Evolutionary conservation across 2,329 filamentous ascomycete genomes (phyloP).

Genomic region (Cercospora zeina): DNA sequence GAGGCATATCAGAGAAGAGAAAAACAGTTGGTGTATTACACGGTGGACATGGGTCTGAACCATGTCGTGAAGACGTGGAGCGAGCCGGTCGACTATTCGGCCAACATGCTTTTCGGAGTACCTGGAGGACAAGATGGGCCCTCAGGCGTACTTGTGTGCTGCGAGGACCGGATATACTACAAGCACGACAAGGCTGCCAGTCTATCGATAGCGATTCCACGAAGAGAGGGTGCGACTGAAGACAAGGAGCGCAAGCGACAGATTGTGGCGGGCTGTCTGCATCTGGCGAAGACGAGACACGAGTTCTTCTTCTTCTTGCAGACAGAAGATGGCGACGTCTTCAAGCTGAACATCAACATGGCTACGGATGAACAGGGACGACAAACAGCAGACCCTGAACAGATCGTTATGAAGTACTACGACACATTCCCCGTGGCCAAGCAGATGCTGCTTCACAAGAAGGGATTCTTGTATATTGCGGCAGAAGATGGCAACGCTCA

Average conservation of each 20-base stretch:
- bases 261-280: conserved; percentile 91
- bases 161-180: conserved; percentile 92
- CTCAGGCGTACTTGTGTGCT: conserved; percentile 91
- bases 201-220: conserved; percentile 84
- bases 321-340: conserved; percentile 95
- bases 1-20: conserved; percentile 78
- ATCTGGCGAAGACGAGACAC: conserved; percentile 76
- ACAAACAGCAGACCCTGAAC: conserved; percentile 75
- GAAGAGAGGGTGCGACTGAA: conserved; percentile 82
- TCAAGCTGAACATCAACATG: conserved; percentile 95
- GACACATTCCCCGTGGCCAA: conserved; percentile 90
- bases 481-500: conserved; percentile 91
- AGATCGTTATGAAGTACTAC: conserved; percentile 94
- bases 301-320: conserved; percentile 98
- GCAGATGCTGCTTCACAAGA: conserved; percentile 88
- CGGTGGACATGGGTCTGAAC: conserved; percentile 93
- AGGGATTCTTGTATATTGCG: conserved; percentile 89
- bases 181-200: conserved; percentile 93
- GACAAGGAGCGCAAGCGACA: conserved; percentile 86
- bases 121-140: conserved; percentile 91
- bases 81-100: conserved; percentile 85
- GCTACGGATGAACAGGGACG: conserved; percentile 75
- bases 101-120: conserved; percentile 89
- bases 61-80: conserved; percentile 97
- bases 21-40: conserved; percentile 93